Evolutionary conservation across 2,329 filamentous ascomycete genomes (phyloP).

Genomic region (Pseudogymnoascus sp.): DNA sequence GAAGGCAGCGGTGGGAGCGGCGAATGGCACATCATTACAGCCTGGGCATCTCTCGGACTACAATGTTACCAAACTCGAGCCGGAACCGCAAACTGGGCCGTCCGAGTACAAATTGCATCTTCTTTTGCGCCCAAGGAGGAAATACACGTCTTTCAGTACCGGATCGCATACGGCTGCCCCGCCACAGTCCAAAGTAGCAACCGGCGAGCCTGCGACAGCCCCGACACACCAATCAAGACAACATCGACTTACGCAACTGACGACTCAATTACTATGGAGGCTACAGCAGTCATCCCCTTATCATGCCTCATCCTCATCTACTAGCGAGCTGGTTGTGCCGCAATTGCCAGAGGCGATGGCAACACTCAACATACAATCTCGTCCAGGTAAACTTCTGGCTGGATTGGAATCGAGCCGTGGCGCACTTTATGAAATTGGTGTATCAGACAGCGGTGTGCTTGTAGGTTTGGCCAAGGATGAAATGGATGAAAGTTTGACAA

Average conservation of each 20-base stretch:
- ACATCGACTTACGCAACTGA: conserved; percentile 79
- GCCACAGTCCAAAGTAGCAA: conserved; percentile 20
- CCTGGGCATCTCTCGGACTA: conserved; percentile 49
- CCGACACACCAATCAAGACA: conserved; percentile 60
- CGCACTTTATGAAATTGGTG: conserved; percentile 91
- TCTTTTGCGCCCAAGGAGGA: conserved; percentile 68
- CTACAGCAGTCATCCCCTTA: conserved; percentile 91
- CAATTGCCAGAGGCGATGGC: conserved; percentile 59
- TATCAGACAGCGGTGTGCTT: conserved; percentile 87
- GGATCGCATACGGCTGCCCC: conserved; percentile 37
- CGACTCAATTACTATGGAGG: conserved; percentile 90
- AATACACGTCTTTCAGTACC: conserved; percentile 66
- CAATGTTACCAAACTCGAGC: conserved; percentile 67
- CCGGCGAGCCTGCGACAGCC: conserved; percentile 17
- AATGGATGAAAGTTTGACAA: conserved; percentile 81
- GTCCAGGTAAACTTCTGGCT: conserved; percentile 54
- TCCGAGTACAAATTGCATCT: conserved; percentile 96
- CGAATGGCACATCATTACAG: conserved; percentile 23
- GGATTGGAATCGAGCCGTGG: conserved; percentile 89
- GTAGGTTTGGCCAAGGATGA: conserved; percentile 85
- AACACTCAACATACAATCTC: conserved; percentile 33
- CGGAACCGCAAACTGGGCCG: conserved; percentile 88
- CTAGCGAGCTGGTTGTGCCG: conserved; percentile 66
- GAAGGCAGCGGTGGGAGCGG: conserved; percentile 30
- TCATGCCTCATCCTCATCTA: conserved; percentile 73